Evolutionary conservation across 331 rosid genomes (phyloP), one percentile per base, ranked within the genome.

Genomic region (Ulmus americana): DNA sequence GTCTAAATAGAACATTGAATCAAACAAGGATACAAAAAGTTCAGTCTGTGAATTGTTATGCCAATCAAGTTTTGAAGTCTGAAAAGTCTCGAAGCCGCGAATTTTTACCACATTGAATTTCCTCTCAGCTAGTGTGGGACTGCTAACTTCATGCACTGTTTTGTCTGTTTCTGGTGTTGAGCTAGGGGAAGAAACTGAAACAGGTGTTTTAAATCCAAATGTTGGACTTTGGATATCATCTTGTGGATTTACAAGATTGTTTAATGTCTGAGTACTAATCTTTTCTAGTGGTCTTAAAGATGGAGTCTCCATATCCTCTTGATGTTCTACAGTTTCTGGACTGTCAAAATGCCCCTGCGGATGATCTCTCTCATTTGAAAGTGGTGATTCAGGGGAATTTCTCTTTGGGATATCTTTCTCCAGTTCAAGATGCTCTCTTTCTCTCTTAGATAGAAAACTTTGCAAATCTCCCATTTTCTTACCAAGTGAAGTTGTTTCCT

Each of bases 1-100:
- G 61, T 65, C 63, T 55, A 51, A 71, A 51, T 60, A 60, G 62
- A 48, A 71, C 47, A 39, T 46, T 55, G 39, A 44, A 70, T 51
- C 44, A 68, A 72, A 38, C 22, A 77, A 76, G 95, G 95, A 86
- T 94, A 90, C 97, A 59, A 78, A 80, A 82, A 70, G 71, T 39
- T 74, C 69, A 65, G 45, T 62, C 53, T 72, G 74, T 55, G 70
- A 70, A 68, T 69, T 64, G 61, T 64, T 65, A 59, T 63, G 39
- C 70, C 73, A 46, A 49, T 76, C 80, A 64, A 82, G 67, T 70
- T 74, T 80, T 44, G 59, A 72, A 56, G 71, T 61, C 75, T 54
- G 80, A 45, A 74, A 67, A 78, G 69, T 74, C 61, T 72, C 67
- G 70, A 86, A 82, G 70, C 78, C 72, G 64, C 41, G 65, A 74